Evolutionary conservation across 2,329 filamentous ascomycete species (phyloP), one percentile per base, ranked within the genome.

Genomic region (Mariannaea sp.): DNA sequence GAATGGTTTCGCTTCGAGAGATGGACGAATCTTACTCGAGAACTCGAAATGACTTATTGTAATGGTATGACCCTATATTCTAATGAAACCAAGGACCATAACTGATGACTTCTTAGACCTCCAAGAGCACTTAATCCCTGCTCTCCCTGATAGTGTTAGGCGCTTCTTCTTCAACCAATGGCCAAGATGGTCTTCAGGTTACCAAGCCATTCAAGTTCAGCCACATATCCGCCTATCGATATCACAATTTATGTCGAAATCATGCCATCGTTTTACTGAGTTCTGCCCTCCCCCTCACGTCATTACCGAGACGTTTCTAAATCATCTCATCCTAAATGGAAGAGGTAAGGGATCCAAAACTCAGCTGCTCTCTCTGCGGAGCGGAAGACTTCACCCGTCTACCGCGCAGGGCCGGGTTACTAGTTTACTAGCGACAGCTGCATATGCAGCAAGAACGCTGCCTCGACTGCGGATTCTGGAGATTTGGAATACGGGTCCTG

Each of bases 41-140:
- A 48, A 10, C 3, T 4, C 5, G 36, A 56, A 35, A 2, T 7
- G 7, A 13, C 13, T 9, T 50, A 56, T 19, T 32, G 24, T 7
- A 9, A 24, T 6, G 45, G 56, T 38, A 56, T 20, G 20, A 39
- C 13, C n/a, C 3, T 3, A 1, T 7, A 27, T 17, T 19, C 2
- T 3, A 20, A 17, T 7, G 3, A 26, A 20, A 3, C 19, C 7
- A 20, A 2, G 16, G n/a, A 26, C 1, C n/a, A 22, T 26, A 12
- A 7, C 48, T 60, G 14, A 58, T 17, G 20, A 38, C n/a, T 40
- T 9, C 38, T 26, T n/a, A 60, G 53, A 41, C n/a, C 5, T 58
- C 3, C 22, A 39, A 27, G 27, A 16, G 1, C 7, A 43, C 16
- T 26, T 58, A 8, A 30, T 56, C 14, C 41, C 53, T 7, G 16